phyloP scores from a whole-genome alignment of 2,329 filamentous ascomycete species.

The Aureobasidium sp. region DNA sequence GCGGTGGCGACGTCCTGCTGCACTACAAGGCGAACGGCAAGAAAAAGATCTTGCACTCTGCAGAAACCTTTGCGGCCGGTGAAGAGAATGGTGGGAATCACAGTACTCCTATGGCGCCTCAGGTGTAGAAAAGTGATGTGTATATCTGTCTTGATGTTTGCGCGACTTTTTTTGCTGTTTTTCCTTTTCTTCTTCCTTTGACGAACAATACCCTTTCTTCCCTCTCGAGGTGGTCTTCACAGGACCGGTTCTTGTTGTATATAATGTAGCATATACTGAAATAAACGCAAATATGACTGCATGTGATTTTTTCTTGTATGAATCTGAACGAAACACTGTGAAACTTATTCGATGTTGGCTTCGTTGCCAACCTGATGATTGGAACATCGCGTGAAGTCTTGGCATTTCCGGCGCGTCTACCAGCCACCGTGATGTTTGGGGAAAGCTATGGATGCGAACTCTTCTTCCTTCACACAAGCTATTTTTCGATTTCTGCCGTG shows the following conservation, averaged over 20 bases:
- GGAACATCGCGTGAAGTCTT: not conserved
- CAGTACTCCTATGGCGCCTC: not conserved
- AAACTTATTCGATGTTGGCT: no score
- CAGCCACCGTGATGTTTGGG: not conserved
- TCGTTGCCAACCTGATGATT: not conserved
- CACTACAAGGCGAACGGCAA: slow-evolving; percentile 89
- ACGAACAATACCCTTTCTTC: slow-evolving; percentile 8
- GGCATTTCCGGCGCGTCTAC: slow-evolving; percentile 1
- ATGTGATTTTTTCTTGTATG: not conserved
- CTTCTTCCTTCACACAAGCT: not conserved
- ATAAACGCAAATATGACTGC: not conserved
- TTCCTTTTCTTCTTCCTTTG: not conserved
- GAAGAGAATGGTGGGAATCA: not conserved
- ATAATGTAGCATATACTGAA: not conserved
- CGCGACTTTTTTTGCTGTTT: not conserved
- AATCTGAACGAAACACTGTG: not conserved
- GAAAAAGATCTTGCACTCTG: slow-evolving; percentile 44
- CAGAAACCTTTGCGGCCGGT: not conserved
- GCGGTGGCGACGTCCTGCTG: slow-evolving; percentile 83
- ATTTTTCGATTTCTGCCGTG: not conserved
- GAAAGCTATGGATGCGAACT: not conserved
- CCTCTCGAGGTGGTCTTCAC: not conserved
- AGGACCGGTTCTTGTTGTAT: not conserved
- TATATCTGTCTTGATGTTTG: not conserved
- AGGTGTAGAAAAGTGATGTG: not conserved